phyloP scores from a whole-genome alignment of 148 eudicot species.

The Chenopodium formosanum region DNA sequence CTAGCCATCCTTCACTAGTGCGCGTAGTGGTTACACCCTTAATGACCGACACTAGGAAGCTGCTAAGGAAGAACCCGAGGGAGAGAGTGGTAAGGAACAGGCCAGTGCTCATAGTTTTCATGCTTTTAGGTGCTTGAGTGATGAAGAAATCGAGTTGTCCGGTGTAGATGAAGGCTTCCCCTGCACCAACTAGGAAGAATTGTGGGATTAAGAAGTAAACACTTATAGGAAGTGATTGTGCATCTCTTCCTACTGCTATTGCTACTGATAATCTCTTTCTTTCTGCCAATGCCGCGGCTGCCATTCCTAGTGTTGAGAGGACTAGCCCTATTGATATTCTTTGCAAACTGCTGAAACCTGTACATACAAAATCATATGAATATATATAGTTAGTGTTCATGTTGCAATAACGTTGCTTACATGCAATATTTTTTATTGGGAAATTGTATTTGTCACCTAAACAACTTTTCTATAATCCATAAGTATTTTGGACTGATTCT shows the following conservation, averaged over 20 bases:
- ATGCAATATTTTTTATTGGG: neutral
- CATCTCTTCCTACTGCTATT: constrained; percentile 27
- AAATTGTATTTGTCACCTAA: too few species aligned
- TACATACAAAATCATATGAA: neutral
- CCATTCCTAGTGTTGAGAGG: constrained; percentile 65
- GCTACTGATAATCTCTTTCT: constrained; percentile 52
- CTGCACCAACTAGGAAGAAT: constrained; percentile 72
- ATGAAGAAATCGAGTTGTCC: constrained; percentile 91
- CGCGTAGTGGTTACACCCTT: constrained; percentile 41
- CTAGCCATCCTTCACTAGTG: constrained; percentile 50
- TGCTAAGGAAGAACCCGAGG: constrained; percentile 72
- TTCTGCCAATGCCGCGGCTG: constrained; percentile 59
- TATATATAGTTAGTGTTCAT: neutral
- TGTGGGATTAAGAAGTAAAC: constrained; percentile 68
- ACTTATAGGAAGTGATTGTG: constrained; percentile 47
- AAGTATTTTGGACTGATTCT: too few species aligned
- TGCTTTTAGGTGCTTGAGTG: constrained; percentile 68
- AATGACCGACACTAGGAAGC: constrained; percentile 58
- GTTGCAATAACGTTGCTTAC: neutral
- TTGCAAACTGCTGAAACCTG: constrained; percentile 70
- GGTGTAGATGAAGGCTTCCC: constrained; percentile 78
- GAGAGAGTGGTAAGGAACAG: constrained; percentile 68
- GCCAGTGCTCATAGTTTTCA: constrained; percentile 92
- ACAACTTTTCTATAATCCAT: too few species aligned
- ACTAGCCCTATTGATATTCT: constrained; percentile 59